phyloP scores from a whole-genome alignment of 2,329 filamentous ascomycete species.

The Botrytis fragariae region DNA sequence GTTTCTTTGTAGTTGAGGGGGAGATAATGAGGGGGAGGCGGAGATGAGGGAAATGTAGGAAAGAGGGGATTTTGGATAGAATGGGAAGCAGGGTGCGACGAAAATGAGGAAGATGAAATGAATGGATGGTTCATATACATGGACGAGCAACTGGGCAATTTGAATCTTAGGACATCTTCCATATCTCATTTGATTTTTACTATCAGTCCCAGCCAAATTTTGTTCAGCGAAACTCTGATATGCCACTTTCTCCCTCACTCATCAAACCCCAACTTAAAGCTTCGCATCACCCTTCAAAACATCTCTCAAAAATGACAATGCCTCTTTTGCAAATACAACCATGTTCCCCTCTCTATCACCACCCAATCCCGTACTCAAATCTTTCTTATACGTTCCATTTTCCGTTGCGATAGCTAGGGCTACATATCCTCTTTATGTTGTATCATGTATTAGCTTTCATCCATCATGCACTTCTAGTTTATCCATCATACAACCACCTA shows the following conservation, averaged over 20 bases:
- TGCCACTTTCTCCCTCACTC: fast-evolving
- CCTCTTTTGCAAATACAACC: slow-evolving; percentile 59
- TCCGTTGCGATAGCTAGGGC: slow-evolving; percentile 58
- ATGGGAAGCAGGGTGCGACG: neutral
- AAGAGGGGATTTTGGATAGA: neutral
- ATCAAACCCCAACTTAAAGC: slow-evolving; percentile 24
- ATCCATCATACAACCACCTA: neutral
- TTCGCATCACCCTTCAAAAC: slow-evolving; percentile 46
- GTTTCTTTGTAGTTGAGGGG: neutral
- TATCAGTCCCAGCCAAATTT: neutral
- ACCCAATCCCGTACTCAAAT: slow-evolving; percentile 54
- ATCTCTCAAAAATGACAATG: slow-evolving; percentile 54
- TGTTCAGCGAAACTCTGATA: neutral
- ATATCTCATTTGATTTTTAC: neutral
- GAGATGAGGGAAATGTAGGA: neutral
- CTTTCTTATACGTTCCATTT: slow-evolving; percentile 50
- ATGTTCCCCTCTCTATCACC: slow-evolving; percentile 59
- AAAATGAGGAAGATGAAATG: too few species aligned
- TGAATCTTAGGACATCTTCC: neutral
- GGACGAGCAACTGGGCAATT: neutral
- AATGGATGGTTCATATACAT: neutral
- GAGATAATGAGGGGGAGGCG: neutral
- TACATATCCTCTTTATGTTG: slow-evolving; percentile 52
- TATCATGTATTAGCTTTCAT: neutral
- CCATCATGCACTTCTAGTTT: neutral